Evolutionary conservation across 768 basidiomycete species (phyloP).

Genomic region (Mycena capillaripes): DNA sequence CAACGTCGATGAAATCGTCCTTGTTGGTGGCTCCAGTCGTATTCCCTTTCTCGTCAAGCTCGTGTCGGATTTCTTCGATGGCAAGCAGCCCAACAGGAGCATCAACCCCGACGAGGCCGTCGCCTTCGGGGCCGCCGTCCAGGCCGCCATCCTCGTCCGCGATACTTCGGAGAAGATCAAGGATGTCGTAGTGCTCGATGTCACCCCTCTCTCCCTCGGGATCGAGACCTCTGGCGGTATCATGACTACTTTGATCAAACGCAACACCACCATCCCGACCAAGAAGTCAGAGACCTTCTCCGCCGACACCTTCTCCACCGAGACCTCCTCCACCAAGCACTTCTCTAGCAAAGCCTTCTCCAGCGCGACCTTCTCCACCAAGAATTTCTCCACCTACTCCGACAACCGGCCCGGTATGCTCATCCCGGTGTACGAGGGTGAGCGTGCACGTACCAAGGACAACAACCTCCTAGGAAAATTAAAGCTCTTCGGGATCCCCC

Average conservation of each 20-base stretch:
- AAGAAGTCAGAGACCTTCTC: conserved; percentile 78
- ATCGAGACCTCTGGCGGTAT: conserved; percentile 57
- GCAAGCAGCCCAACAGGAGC: conserved; percentile 6
- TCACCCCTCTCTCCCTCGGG: too few species aligned
- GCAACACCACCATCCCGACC: conserved; percentile 61
- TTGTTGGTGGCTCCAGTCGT: conserved; percentile 21
- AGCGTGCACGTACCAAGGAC: conserved; percentile 85
- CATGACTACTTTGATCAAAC: conserved; percentile 21
- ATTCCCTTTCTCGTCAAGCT: conserved; percentile 20
- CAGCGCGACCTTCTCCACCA: conserved; percentile 54
- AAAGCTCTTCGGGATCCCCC: conserved; percentile 82
- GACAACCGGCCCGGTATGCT: conserved; percentile 88
- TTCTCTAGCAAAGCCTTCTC: not conserved
- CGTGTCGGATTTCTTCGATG: conserved; percentile 17
- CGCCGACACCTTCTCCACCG: conserved; percentile 58
- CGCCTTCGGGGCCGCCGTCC: conserved; percentile 69
- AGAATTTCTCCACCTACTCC: conserved; percentile 56
- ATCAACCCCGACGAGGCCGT: conserved; percentile 44
- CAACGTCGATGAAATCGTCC: conserved; percentile 11
- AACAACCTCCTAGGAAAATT: conserved; percentile 89
- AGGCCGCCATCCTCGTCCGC: conserved; percentile 42
- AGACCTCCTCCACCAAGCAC: conserved; percentile 39
- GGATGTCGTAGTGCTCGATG: conserved; percentile 56
- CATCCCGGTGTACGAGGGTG: too few species aligned
- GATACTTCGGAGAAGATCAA: conserved; percentile 66